These are phyloP conservation scores for Monosporascus sp. DNA, from an alignment of 2,329 filamentous ascomycete species.

Conservation along the genomic window DNA sequence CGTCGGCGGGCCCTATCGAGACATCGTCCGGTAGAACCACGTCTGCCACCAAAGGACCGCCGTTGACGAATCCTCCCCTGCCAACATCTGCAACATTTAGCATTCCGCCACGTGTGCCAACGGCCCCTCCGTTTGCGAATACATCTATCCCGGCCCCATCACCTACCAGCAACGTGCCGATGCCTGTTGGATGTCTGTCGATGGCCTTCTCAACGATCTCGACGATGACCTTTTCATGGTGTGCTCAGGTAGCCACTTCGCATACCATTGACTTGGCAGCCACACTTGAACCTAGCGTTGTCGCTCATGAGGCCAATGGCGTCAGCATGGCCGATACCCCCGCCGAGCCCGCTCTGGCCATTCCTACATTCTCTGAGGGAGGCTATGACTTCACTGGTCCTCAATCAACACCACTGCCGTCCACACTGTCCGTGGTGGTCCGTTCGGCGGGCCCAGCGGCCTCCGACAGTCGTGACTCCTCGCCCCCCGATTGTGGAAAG, in stretches of 20 bases:
- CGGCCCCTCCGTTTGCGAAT: background rate
- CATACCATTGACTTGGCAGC: constrained; percentile 4
- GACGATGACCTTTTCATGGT: constrained; percentile 25
- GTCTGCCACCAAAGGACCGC: background rate
- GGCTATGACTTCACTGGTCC: constrained; percentile 19
- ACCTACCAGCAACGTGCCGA: background rate
- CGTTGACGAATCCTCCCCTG: background rate
- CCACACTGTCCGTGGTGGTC: constrained; percentile 18
- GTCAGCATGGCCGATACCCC: background rate
- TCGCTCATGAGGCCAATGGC: background rate
- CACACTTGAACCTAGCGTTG: constrained; percentile 5
- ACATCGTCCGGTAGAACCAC: too few species aligned
- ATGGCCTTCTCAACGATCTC: constrained; percentile 24
- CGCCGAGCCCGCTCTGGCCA: constrained; percentile 5
- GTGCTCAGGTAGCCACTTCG: constrained; percentile 19
- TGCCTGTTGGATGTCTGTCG: constrained; percentile 14
- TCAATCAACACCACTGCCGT: constrained; percentile 12
- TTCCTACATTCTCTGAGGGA: constrained; percentile 6
- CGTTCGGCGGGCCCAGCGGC: constrained; percentile 9
- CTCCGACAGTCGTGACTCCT: constrained; percentile 5
- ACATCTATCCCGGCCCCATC: background rate
- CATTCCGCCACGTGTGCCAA: background rate
- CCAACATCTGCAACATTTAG: constrained; percentile 1
- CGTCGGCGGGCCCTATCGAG: too few species aligned
- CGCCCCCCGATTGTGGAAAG: constrained; percentile 17